These are phyloP conservation scores for Kandelia obovata DNA, from an alignment of 345 rosid genomes.

Conservation along the genomic window DNA sequence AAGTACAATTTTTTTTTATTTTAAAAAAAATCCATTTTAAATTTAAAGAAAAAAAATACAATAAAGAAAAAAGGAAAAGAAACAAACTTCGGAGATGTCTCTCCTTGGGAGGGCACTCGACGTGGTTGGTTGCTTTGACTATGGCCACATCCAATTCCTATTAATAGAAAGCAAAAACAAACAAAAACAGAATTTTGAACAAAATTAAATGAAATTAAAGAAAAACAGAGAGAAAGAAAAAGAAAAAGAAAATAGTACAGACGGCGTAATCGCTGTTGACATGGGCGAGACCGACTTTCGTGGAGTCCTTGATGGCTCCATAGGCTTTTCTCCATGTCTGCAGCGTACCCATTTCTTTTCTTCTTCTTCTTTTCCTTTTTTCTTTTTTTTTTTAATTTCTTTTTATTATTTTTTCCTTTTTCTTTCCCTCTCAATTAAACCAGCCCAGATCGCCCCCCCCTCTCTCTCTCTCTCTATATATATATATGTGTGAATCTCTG, in stretches of 20 bases:
- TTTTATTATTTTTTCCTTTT: neutral
- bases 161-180: conserved; percentile 5
- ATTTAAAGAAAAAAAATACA: neutral
- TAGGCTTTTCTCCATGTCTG: conserved; percentile 95
- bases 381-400: neutral
- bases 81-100: conserved; percentile 83
- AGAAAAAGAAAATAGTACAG: neutral
- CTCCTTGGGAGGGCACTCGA: conserved; percentile 97
- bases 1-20: neutral
- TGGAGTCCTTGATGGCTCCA: conserved; percentile 92
- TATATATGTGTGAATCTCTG: no score
- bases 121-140: conserved; percentile 96
- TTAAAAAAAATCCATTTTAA: neutral
- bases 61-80: neutral
- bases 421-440: neutral
- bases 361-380: neutral
- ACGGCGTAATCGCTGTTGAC: conserved; percentile 99
- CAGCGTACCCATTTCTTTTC: conserved; percentile 72
- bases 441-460: no score
- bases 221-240: neutral
- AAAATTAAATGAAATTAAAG: neutral
- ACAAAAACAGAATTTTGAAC: neutral
- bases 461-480: no score
- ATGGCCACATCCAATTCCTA: conserved; percentile 98
- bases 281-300: conserved; percentile 99